Conservation (phyloP, 352 stramenopile genomes). For the Pythium sukuiense region DNA sequence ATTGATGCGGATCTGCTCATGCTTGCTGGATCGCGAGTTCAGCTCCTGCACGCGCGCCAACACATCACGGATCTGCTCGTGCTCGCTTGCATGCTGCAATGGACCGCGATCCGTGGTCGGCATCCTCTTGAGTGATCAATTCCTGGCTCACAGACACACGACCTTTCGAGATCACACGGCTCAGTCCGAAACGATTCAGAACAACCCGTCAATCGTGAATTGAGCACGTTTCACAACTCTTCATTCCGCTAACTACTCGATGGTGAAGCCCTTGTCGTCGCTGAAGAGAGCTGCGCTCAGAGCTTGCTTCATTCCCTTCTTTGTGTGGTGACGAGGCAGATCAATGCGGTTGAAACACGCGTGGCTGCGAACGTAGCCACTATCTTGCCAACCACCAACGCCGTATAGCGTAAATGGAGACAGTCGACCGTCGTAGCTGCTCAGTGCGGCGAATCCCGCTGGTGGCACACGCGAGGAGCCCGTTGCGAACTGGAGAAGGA, state of each 20-base stretch:
- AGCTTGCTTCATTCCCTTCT: slow-evolving; percentile 14
- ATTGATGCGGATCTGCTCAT: slow-evolving; percentile 59
- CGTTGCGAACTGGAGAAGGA: slow-evolving; percentile 42
- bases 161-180: background rate
- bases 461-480: slow-evolving; percentile 21
- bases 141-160: background rate
- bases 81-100: slow-evolving; percentile 19
- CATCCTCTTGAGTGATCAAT: background rate
- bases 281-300: slow-evolving; percentile 19
- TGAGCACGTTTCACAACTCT: too few relatives aligned
- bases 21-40: slow-evolving; percentile 35
- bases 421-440: slow-evolving; percentile 27
- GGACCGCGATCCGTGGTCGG: background rate
- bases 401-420: slow-evolving; percentile 25
- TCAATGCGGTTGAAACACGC: slow-evolving; percentile 84
- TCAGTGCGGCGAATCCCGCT: slow-evolving; percentile 25
- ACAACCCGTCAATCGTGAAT: too few relatives aligned
- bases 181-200: too few relatives aligned
- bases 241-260: background rate
- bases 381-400: slow-evolving; percentile 26
- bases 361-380: slow-evolving; percentile 46
- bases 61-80: slow-evolving; percentile 34
- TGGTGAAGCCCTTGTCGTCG: slow-evolving; percentile 21
- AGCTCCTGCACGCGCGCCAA: slow-evolving; percentile 48
- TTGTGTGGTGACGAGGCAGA: slow-evolving; percentile 49